Evolutionary conservation across 2,329 filamentous ascomycete species (phyloP).

Genomic region (Catunica adiposa): DNA sequence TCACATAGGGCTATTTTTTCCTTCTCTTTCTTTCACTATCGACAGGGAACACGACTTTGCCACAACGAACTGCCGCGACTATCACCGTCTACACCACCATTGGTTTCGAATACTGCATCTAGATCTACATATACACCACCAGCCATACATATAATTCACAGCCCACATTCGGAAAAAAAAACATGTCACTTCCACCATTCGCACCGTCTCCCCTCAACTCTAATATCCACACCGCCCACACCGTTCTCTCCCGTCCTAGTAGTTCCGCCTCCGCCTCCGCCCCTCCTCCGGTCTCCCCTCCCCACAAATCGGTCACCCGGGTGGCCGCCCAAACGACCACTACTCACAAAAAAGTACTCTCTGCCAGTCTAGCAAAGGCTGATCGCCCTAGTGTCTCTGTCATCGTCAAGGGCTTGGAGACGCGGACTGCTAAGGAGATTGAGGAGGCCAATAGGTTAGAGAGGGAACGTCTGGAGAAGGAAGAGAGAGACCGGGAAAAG

Average conservation of each 20-base stretch:
- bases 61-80: too few relatives aligned
- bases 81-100: too few relatives aligned
- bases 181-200: too few relatives aligned
- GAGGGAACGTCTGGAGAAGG: too few relatives aligned
- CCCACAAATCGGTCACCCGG: not conserved
- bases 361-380: constrained; percentile 7
- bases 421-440: constrained; percentile 11
- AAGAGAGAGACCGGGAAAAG: not conserved
- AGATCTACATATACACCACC: too few relatives aligned
- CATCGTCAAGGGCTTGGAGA: constrained; percentile 11
- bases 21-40: too few relatives aligned
- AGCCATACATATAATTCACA: too few relatives aligned
- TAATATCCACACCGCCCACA: constrained; percentile 11
- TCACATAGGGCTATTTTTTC: too few relatives aligned
- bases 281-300: not conserved
- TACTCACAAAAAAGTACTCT: constrained; percentile 12
- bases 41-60: too few relatives aligned
- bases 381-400: constrained; percentile 8
- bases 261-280: not conserved
- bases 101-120: too few relatives aligned
- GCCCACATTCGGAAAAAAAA: too few relatives aligned
- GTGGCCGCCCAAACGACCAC: not conserved
- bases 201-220: constrained; percentile 3
- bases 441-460: constrained; percentile 2
- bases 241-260: not conserved